phyloP scores from a whole-genome alignment of 164 flowering plant species.

The Kalanchoe fedtschenkoi region DNA sequence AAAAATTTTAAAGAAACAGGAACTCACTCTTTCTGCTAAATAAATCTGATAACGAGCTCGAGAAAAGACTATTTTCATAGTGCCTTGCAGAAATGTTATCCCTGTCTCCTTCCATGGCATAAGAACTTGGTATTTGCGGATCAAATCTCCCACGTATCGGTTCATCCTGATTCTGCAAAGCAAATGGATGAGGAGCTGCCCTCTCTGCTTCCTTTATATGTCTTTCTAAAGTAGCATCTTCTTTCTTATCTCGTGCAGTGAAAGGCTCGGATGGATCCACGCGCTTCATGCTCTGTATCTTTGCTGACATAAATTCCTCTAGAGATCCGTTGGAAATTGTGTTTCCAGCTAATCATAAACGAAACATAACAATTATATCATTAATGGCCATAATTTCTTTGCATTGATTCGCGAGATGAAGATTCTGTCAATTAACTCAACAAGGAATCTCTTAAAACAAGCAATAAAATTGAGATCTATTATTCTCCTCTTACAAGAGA shows the following conservation, averaged over 20 bases:
- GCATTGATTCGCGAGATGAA: not conserved
- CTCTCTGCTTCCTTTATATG: not conserved
- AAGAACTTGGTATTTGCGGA: slow-evolving; percentile 14
- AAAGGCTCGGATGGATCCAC: not conserved
- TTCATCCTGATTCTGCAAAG: slow-evolving; percentile 12
- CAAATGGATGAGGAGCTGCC: not conserved
- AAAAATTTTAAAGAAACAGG: not conserved
- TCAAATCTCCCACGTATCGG: slow-evolving; percentile 18
- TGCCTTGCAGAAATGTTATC: slow-evolving; percentile 26
- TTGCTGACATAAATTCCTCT: not conserved
- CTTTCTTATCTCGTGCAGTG: not conserved
- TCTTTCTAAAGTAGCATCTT: not conserved
- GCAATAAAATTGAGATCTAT: not conserved
- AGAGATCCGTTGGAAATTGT: not conserved
- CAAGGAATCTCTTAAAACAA: no score
- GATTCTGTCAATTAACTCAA: not conserved
- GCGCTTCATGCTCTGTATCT: not conserved
- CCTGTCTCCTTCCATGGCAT: slow-evolving; percentile 31
- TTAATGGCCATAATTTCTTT: not conserved
- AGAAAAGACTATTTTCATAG: slow-evolving; percentile 66
- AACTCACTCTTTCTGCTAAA: slow-evolving; percentile 55
- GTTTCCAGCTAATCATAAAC: not conserved
- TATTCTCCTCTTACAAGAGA: no score
- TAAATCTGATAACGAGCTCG: slow-evolving; percentile 69
- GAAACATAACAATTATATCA: not conserved